These are phyloP conservation scores for Cercospora zeae-maydis DNA, from an alignment of 2,329 filamentous ascomycete genomes.

Conservation along the genomic window DNA sequence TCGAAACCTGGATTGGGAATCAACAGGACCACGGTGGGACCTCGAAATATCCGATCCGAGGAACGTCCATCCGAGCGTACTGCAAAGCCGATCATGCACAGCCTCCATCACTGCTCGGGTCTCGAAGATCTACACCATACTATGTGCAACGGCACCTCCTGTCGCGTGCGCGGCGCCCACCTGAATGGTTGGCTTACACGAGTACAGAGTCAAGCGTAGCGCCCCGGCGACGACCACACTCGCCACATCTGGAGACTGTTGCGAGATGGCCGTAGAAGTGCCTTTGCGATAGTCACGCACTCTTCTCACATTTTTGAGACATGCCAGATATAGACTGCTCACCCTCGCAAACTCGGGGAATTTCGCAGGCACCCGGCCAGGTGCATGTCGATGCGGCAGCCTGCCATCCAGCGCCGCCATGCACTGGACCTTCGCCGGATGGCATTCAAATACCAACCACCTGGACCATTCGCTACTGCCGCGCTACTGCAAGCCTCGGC, in stretches of 20 bases:
- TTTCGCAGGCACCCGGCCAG: background rate
- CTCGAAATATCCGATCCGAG: background rate
- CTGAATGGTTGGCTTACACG: background rate
- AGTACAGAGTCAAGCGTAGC: background rate
- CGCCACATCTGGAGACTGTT: background rate
- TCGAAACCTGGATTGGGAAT: background rate
- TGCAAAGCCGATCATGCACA: background rate
- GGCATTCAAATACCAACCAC: background rate
- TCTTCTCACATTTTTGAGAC: background rate
- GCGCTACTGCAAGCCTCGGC: conserved; percentile 6
- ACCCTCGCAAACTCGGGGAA: background rate
- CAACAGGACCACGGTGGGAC: background rate
- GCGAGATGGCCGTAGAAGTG: no score
- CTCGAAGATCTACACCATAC: no score
- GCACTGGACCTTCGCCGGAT: background rate
- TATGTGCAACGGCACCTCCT: background rate
- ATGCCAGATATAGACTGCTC: background rate
- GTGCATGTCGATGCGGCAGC: background rate
- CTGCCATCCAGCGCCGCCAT: background rate
- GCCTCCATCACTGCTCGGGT: conserved; percentile 26
- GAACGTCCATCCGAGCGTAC: background rate
- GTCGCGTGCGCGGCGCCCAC: conserved; percentile 1
- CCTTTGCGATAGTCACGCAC: background rate
- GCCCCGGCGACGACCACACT: background rate
- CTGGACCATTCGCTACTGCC: conserved; percentile 33